Base-by-base conservation (phyloP, 176 grass and related monocot species). In the Echinochloa phyllopogon region DNA sequence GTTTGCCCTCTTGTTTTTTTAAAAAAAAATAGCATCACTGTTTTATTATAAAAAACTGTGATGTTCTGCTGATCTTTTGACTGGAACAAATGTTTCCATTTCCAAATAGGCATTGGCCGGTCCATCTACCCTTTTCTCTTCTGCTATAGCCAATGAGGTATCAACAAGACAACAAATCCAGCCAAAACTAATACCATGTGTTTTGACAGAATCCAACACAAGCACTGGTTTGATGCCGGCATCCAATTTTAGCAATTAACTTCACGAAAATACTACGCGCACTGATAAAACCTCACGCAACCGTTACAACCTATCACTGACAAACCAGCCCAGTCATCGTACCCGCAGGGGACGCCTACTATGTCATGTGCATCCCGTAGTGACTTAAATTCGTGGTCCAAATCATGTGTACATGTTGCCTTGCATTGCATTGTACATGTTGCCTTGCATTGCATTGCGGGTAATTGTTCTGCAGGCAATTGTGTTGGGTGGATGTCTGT, bases 81-180 rank as follows among this genome's bases (percentile, higher is more conserved):
- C 12, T n/a, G 65, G 43, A 49, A 72, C 23, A 49, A 27, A 27
- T 23, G 6, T 48, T 16, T 70, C 20, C 41, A n/a, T 42, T 42
- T 58, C 10, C n/a, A 20, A 10, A 18, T 4, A 42, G 20, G 2
- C 20, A 24, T 70, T 70, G 41, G 43, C 68, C 11, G 41, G 42
- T 7, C n/a, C 41, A 14, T 70, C 67, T 24, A 2, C 13, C 11
- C 15, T 12, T 24, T 47, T 23, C 8, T 70, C 8, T 16, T 41
- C 18, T 18, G 3, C 27, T 51, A 8, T 45, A 18, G 6, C 68
- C 81, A 83, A 63, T 63, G 29, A 74, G 56, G 50, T 3, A 4
- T 39, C 24, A 61, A 83, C 53, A 83, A 38, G 56, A 24, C 24
- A 61, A 83, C 53, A 83, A 38, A 42, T 57, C 66, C 23, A 47